Base-by-base conservation (phyloP, 2,329 filamentous ascomycete species). In the Fusarium sublunatum region DNA sequence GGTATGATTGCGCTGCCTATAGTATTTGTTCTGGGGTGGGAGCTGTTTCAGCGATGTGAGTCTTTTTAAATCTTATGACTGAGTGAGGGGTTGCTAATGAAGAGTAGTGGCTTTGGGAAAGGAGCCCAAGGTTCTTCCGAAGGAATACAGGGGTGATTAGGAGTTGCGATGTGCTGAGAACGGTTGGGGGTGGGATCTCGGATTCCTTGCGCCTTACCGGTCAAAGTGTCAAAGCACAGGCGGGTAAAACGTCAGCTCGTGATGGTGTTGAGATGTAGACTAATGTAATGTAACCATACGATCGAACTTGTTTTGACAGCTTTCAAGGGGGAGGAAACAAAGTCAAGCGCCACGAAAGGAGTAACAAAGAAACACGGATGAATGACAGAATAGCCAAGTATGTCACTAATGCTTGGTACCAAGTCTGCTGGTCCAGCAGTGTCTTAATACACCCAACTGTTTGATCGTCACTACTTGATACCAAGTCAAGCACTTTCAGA, bases 1-100 rank as follows among this genome's bases (percentile, higher is more conserved):
- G 59, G 78, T 7, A 82, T 87, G 64, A 78, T 86, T 51, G 83
- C 81, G 24, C 65, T 85, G 72, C 84, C 84, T 3, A 79, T 87
- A 29, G 66, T 86, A 5, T 58, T 86, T 12, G 83, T 87, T 45
- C 83, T 82, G 25, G 85, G 83, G 22, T 86, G 83, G 60, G 79
- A 78, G 47, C 69, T 87, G 3, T 86, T 82, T 71, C 78, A 85
- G 41, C 74, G 81, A 72, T 68, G 82, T 83, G 55, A 75, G 81
- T 78, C 32, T 7, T 7, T 12, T 9, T 5, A 3, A 10, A 5
- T 4, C 5, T 1, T 9, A 7, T 28, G 12, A 7, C 10, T 13
- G 22, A 15, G 4, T 2, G 11, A 25, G 26, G 6, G 6, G 8
- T 13, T 10, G 11, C 58, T 66, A 44, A 61, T 3, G 5, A 19